phyloP scores from a whole-genome alignment of 257 asterid species.

The Solanum appendiculatum region DNA sequence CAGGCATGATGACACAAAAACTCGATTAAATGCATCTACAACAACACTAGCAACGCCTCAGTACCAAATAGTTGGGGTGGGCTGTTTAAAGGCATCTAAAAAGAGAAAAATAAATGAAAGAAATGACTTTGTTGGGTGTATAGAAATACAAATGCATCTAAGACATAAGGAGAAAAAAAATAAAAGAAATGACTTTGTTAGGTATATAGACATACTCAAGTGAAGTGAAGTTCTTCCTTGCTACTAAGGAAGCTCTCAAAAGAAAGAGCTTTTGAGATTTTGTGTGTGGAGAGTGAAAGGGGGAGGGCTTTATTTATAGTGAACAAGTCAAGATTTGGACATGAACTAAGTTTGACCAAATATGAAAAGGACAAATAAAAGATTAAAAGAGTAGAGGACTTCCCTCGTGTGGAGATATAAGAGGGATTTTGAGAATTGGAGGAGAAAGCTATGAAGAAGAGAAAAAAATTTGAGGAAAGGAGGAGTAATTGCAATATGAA shows the following conservation, averaged over 20 bases:
- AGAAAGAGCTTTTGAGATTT: neutral
- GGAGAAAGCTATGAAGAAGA: neutral
- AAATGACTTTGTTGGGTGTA: neutral
- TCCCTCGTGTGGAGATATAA: neutral
- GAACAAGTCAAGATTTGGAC: neutral
- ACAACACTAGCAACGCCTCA: neutral
- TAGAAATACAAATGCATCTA: neutral
- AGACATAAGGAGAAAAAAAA: neutral
- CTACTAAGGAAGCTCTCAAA: conserved; percentile 10
- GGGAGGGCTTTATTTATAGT: neutral
- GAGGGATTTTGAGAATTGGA: neutral
- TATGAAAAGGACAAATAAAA: neutral
- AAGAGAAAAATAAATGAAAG: neutral
- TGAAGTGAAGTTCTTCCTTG: neutral
- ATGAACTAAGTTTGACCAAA: neutral
- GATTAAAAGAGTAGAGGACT: neutral
- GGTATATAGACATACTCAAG: neutral
- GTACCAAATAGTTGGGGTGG: neutral
- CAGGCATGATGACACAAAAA: neutral
- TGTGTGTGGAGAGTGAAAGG: neutral
- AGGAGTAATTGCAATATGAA: conserved; percentile 8
- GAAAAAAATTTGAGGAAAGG: neutral
- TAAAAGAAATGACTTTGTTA: neutral
- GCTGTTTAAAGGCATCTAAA: neutral
- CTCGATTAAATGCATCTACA: neutral